phyloP scores from a whole-genome alignment of 2,329 filamentous ascomycete species.

The Teratosphaeria viscida region DNA sequence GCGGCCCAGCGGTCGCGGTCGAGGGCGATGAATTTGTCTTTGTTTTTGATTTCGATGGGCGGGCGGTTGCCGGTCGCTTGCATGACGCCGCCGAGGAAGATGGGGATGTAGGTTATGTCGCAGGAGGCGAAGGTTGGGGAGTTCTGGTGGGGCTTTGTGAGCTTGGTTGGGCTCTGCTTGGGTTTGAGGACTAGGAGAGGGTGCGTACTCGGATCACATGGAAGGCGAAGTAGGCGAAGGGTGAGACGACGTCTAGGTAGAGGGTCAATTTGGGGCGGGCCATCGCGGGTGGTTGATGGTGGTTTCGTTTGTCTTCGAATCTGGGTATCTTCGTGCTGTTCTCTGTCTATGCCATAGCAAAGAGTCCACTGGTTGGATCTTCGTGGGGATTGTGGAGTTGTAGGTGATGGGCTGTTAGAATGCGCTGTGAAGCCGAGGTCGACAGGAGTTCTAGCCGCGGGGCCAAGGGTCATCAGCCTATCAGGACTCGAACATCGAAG shows the following conservation, averaged over 20 bases:
- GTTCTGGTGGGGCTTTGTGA: constrained; percentile 30
- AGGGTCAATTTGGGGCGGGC: constrained; percentile 42
- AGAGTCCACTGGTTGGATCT: neutral
- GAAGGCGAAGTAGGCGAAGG: constrained; percentile 52
- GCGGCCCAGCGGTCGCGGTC: constrained; percentile 47
- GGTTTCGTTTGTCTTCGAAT: neutral
- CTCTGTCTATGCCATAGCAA: neutral
- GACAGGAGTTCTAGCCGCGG: neutral
- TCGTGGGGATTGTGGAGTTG: neutral
- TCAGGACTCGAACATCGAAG: too few species aligned
- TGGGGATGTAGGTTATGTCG: constrained; percentile 47
- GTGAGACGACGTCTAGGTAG: constrained; percentile 49
- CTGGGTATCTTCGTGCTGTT: neutral
- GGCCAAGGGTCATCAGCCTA: neutral
- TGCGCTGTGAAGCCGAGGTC: neutral
- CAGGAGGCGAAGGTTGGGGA: constrained; percentile 45
- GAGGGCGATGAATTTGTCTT: constrained; percentile 45
- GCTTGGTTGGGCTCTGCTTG: neutral
- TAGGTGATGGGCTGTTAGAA: neutral
- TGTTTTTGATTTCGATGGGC: constrained; percentile 50
- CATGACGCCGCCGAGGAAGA: constrained; percentile 52
- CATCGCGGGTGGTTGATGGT: constrained; percentile 25
- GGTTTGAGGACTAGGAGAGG: neutral
- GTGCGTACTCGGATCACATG: constrained; percentile 28
- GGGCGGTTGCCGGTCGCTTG: constrained; percentile 44